phyloP scores from a whole-genome alignment of 2,329 filamentous ascomycete species.

The Monilinia fructigena region DNA sequence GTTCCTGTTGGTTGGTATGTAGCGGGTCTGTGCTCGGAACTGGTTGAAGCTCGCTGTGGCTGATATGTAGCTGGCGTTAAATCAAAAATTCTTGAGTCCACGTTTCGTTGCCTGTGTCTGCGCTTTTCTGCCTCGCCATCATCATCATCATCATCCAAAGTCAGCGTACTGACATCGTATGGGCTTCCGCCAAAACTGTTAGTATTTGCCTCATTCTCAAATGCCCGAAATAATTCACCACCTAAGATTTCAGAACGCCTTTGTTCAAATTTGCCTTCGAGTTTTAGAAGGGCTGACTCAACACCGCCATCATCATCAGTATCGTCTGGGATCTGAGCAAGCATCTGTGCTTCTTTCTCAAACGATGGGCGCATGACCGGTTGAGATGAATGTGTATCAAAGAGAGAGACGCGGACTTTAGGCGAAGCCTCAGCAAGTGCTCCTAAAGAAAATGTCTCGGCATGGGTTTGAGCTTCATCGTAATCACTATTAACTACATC shows the following conservation, averaged over 20 bases:
- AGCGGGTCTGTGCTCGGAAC: slow-evolving; percentile 34
- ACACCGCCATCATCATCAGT: slow-evolving; percentile 77
- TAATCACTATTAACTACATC: slow-evolving; percentile 46
- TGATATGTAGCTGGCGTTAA: slow-evolving; percentile 33
- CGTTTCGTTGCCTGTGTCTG: slow-evolving; percentile 48
- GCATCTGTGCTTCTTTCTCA: slow-evolving; percentile 80
- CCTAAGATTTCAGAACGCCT: slow-evolving; percentile 40
- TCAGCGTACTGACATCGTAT: slow-evolving; percentile 32
- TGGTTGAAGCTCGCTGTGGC: slow-evolving; percentile 25
- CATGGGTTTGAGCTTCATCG: slow-evolving; percentile 43
- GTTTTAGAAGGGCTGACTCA: slow-evolving; percentile 86
- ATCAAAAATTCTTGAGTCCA: slow-evolving; percentile 44
- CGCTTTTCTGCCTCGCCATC: slow-evolving; percentile 43
- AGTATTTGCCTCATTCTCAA: slow-evolving; percentile 22
- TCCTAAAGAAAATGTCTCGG: slow-evolving; percentile 56
- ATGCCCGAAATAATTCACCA: slow-evolving; percentile 23
- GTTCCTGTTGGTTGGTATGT: slow-evolving; percentile 37
- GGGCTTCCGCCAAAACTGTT: slow-evolving; percentile 36
- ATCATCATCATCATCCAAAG: slow-evolving; percentile 3
- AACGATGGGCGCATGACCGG: slow-evolving; percentile 72
- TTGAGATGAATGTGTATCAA: slow-evolving; percentile 62
- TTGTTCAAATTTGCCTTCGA: slow-evolving; percentile 81
- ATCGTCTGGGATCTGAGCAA: slow-evolving; percentile 86
- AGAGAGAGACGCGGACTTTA: slow-evolving; percentile 52
- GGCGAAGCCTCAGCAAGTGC: slow-evolving; percentile 53